A percentile compares a stretch with the other conserved stretches of the same genome.
These are phyloP conservation scores for Pelargonium exstipulatum DNA, from an alignment of 441 rosid species.

Conservation along the genomic window DNA sequence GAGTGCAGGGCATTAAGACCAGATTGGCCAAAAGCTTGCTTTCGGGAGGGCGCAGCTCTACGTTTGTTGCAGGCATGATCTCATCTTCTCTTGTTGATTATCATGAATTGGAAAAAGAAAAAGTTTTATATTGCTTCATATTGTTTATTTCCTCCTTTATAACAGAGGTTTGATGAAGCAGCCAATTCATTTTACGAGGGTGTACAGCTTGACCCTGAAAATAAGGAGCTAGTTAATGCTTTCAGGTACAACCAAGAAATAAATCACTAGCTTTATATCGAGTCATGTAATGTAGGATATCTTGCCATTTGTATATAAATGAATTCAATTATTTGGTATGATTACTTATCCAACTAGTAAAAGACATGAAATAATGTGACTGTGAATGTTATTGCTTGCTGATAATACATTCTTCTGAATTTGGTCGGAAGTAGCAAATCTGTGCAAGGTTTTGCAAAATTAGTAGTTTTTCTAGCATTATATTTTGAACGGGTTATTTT, in stretches of 20 bases:
- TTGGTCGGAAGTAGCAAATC: no score
- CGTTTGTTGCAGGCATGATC: conserved; percentile 54
- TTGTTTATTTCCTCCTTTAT: conserved; percentile 11
- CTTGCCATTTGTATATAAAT: no score
- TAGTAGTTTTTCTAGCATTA: not conserved
- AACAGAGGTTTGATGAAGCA: conserved; percentile 84
- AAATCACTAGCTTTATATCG: no score
- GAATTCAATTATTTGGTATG: no score
- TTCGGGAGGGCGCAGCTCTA: conserved; percentile 88
- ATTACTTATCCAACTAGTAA: no score
- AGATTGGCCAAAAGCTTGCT: conserved; percentile 85
- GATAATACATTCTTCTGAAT: no score
- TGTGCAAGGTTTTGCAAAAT: no score
- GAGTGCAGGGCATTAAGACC: conserved; percentile 65
- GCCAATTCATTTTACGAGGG: conserved; percentile 92
- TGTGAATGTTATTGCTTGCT: no score
- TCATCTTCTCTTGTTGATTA: not conserved
- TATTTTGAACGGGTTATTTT: not conserved
- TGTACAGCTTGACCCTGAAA: conserved; percentile 72
- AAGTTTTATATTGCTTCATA: conserved; percentile 3
- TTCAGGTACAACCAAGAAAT: conserved; percentile 38
- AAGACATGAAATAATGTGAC: no score
- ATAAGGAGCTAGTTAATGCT: conserved; percentile 62
- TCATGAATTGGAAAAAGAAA: not conserved
- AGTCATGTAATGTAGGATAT: no score